Evolutionary conservation across 805 yeast genomes (phyloP), one percentile per base, ranked within the genome.

Genomic region (Allodekkera sacchari): DNA sequence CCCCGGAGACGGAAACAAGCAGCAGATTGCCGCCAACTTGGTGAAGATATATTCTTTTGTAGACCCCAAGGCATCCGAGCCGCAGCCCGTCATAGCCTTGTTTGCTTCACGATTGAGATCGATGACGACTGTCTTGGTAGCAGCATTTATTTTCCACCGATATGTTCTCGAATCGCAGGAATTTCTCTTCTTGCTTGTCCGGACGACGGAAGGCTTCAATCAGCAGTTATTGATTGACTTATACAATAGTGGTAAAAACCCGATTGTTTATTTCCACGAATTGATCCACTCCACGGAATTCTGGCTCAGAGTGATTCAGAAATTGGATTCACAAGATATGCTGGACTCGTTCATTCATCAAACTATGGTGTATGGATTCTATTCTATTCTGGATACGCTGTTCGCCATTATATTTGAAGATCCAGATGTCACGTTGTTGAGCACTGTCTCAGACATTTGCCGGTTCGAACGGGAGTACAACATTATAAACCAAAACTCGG

Each of bases 331-430:
- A n/a, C 9, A 25, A 10, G 33, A 33, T 5, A 33, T 36, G 17
- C 32, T 44, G 9, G 45, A 38, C 4, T 16, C 17, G 4, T 33
- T 51, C 7, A 19, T 46, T 16, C 35, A 45, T 21, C 39, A 38
- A 9, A 14, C 43, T 9, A 35, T 51, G 6, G 35, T 50, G 6
- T 49, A 47, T 35, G 56, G 56, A 8, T 43, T 42, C 18, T 22
- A 34, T n/a, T 39, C 52, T 7, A 32, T 49, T 5, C 30, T 47
- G 11, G 50, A 43, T 11, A 36, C 43, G 3, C 24, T 52, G 3
- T 37, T 28, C 17, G 23, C 6, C 31, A 10, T 15, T 18, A 28
- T 28, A 7, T 8, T 7, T n/a, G 13, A n/a, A 23, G 26, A 7
- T 7, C 15, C 14, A 3, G 12, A 11, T 6, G 29, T 20, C 17